Base-by-base conservation (phyloP, 164 flowering plant species). In the Kalanchoe fedtschenkoi region DNA sequence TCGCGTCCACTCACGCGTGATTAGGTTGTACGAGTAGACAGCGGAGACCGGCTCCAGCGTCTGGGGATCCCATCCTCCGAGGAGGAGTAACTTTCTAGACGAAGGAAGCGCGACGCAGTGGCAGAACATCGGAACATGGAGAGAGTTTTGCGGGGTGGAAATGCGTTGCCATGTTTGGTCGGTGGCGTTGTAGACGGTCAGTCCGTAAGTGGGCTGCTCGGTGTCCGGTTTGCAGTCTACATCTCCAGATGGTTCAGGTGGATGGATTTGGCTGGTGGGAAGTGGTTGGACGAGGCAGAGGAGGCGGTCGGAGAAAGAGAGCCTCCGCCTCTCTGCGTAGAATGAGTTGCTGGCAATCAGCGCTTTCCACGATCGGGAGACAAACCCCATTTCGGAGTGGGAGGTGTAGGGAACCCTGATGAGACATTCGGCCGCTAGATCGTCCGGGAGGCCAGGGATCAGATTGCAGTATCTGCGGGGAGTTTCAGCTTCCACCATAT, bases 61-160 rank as follows among this genome's bases (percentile, higher is more conserved):
- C 46, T 21, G 68, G 44, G 85, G 89, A 60, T 84, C 72, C 97
- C 95, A 87, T 47, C 97, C 97, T 15, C 97, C 97, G 74, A 86
- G 72, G 5, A 84, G 41, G 3, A 88, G 74, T 9, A 90, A 77
- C 65, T 78, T 78, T 19, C 90, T 88, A 19, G 77, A 84, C 28
- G 9, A 35, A n/a, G 41, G 61, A 34, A 32, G 70, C 72, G 62
- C 81, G 68, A 4, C 70, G 67, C 55, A 83, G 22, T 62, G 95
- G 66, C 88, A 85, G 72, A 90, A 90, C 72, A 90, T 22, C 1
- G 95, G 95, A 21, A 86, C 64, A 61, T 90, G 87, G 38, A 68
- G 64, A 0, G 84, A 84, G 70, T 74, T 77, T 59, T 57, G 64
- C 0, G 82, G 82, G 3, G 78, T 32, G 56, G 83, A 74, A 22